Evolutionary conservation across 208 protist genomes (phyloP), one percentile per base, ranked within the genome.

Genomic region (Wallacemonas rigidus): DNA sequence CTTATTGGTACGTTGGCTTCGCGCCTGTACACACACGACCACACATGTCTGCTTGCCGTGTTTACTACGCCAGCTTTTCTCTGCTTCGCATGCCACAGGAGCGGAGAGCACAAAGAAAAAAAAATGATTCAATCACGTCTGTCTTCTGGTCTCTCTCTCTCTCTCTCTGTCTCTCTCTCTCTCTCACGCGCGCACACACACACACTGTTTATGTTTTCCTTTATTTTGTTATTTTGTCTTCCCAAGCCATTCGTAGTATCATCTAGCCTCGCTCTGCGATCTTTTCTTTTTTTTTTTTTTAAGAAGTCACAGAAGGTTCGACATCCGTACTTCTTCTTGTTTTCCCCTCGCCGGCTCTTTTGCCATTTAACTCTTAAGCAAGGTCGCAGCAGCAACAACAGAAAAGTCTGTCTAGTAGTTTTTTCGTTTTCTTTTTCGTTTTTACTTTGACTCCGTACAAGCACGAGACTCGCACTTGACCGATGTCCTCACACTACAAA

Each of bases 401-500:
- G 26, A 26, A 26, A 26, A 26, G 26, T 26, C 26, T 26, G 26
- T 26, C 26, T 26, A 26, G 26, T 26, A 26, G 26, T 45, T 54
- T 63, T 71, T 17, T n/a, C 9, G 4, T 7, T 68, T 69, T 69
- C 36, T 39, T 69, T 26, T 55, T 54, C 12, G 1, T 39, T 54
- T 50, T 26, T 26, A 26, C 26, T 26, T 26, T 26, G 26, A 26
- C 26, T 26, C 26, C 26, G 26, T 26, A 26, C 26, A 26, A 26
- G 0, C 26, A 26, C 26, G 26, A 26, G 26, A 26, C 26, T 26
- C 26, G 26, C 26, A 26, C 26, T 14, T 67, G 9, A 15, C 14
- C 5, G 5, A 91, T 91, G 89, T 87, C 86, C 26, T 69, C 83
- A 39, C 85, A 85, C 69, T 86, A 85, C 62, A 78, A 83, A 26